Base-by-base conservation (phyloP, 2,329 filamentous ascomycete genomes). In the Venturia nashicola region DNA sequence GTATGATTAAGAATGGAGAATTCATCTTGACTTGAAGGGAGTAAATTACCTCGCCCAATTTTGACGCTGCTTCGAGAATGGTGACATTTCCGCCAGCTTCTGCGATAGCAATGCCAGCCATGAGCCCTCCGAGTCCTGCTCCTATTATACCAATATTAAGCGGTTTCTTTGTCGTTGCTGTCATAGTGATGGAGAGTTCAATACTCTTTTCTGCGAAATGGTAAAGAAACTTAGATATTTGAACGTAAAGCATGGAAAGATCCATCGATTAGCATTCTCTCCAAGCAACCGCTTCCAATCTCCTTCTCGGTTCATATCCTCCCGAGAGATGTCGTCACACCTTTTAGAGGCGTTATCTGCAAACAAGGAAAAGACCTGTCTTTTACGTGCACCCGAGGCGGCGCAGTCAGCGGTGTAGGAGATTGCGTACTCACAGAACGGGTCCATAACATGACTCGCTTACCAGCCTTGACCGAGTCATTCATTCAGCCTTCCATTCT, bases 121-220 rank as follows among this genome's bases (percentile, higher is more conserved):
- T 79, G 7, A 84, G 74, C 5, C 82, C 82, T 32, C 80, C 80
- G 23, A 84, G 74, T 5, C 82, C 82, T 9, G 81, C 82, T 18
- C 82, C 82, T n/a, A 83, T 76, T 34, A 84, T 72, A 23, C 83
- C 74, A 39, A 82, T 71, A 73, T 79, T 48, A 39, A 23, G 8
- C 59, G 46, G 8, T 2, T 20, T 23, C 23, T 27, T 23, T 23
- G 2, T 18, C 27, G n/a, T 23, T 18, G 6, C 18, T 51, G 46
- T 27, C 46, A 51, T 51, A 23, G 23, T 16, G 42, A 43, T 16
- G 7, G 42, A 16, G 42, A 16, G 7, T 43, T 43, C 18, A 11
- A 14, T 43, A 12, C 42, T n/a, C 9, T 12, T 14, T 11, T 39
- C 42, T n/a, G 14, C 8, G 42, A 18, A 43, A 6, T 43, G 14